Percentiles rank a stretch among this genome's conserved stretches.
Conservation (phyloP, 345 rosid species). For the Lumnitzera racemosa region DNA sequence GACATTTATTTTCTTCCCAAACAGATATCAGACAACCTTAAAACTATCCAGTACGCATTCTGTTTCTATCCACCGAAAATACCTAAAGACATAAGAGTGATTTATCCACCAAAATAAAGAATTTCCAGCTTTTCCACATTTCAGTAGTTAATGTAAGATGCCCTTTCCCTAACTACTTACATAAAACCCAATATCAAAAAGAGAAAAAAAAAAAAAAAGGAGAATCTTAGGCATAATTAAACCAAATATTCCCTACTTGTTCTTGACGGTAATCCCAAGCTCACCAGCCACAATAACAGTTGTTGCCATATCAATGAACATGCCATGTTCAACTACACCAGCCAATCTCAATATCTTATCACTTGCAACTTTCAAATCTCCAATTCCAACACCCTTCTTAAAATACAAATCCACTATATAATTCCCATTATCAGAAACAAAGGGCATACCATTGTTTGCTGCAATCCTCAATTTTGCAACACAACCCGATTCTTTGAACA, state of each 20-base stretch:
- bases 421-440: conserved; percentile 81
- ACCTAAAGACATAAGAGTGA: no score
- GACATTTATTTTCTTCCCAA: no score
- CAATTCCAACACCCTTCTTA: conserved; percentile 44
- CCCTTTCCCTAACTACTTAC: no score
- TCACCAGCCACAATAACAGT: conserved; percentile 89
- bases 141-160: no score
- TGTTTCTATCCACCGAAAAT: no score
- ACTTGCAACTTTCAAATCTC: conserved; percentile 60
- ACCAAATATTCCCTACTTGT: conserved; percentile 14
- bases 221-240: no score
- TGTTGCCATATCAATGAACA: conserved; percentile 94
- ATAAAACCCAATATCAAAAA: no score
- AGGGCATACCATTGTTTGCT: conserved; percentile 30
- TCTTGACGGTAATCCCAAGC: conserved; percentile 59
- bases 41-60: no score
- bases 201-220: no score
- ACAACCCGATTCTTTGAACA: conserved; percentile 61
- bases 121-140: no score
- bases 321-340: conserved; percentile 89
- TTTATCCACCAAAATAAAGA: no score
- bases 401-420: conserved; percentile 72
- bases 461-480: conserved; percentile 40
- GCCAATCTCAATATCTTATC: conserved; percentile 70
- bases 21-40: no score